Percentiles rank a stretch among this genome's conserved stretches.
Evolutionary conservation across 768 basidiomycete species (phyloP).

Genomic region (Suillus variegatus): DNA sequence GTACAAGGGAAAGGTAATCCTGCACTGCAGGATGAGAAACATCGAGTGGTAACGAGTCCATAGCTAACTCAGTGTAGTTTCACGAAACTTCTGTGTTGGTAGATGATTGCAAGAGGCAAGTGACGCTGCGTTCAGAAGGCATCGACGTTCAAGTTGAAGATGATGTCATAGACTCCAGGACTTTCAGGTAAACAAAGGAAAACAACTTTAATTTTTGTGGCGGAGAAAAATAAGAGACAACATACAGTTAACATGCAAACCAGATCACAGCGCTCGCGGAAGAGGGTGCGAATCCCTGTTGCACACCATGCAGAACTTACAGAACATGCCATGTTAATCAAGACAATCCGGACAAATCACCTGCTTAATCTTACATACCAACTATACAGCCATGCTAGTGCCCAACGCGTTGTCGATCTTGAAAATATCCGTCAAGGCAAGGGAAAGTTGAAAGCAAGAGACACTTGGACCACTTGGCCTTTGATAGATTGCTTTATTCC

Average conservation of each 20-base stretch:
- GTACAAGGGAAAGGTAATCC: constrained; percentile 66
- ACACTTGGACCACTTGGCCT: constrained; percentile 80
- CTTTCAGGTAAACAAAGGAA: neutral
- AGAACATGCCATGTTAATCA: constrained; percentile 67
- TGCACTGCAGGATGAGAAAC: constrained; percentile 59
- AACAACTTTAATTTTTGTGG: neutral
- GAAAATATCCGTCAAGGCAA: constrained; percentile 30
- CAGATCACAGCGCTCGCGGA: constrained; percentile 14
- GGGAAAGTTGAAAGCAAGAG: constrained; percentile 24
- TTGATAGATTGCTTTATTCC: constrained; percentile 67
- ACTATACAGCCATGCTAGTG: constrained; percentile 34
- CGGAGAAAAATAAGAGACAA: neutral
- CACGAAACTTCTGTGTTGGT: neutral
- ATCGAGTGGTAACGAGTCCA: constrained; percentile 63
- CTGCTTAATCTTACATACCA: constrained; percentile 61
- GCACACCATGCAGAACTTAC: constrained; percentile 64
- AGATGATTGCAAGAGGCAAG: neutral
- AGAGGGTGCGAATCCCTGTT: constrained; percentile 48
- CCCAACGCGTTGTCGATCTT: constrained; percentile 8
- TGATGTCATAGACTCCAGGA: constrained; percentile 5
- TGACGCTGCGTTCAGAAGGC: neutral
- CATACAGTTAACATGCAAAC: neutral
- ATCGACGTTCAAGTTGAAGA: neutral
- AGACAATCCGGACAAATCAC: constrained; percentile 58
- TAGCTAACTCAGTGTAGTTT: constrained; percentile 28